Percentiles rank a stretch among this genome's conserved stretches.
phyloP scores from a whole-genome alignment of 306 rosid species.

The Nissolia schottii region DNA sequence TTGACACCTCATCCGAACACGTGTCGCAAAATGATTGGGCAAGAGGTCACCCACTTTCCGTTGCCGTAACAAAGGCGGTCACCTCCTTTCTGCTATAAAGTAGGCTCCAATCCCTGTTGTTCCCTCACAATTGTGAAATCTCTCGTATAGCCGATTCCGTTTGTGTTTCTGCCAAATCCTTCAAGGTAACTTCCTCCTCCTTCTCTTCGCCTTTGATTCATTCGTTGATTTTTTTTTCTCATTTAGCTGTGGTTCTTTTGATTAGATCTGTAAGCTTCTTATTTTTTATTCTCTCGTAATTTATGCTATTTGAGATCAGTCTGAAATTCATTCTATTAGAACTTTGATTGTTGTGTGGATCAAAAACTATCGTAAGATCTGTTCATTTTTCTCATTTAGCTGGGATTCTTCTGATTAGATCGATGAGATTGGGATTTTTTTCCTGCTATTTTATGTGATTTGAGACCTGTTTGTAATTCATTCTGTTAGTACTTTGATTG shows the following conservation, averaged over 20 bases:
- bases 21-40: not conserved
- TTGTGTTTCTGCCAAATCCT: not conserved
- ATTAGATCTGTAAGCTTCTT: not conserved
- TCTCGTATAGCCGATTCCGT: not conserved
- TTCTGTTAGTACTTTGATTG: not conserved
- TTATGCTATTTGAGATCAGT: not conserved
- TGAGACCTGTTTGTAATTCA: not conserved
- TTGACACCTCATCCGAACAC: not conserved
- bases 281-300: too few species aligned
- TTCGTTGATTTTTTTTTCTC: not conserved
- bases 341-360: not conserved
- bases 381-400: too few species aligned
- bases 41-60: not conserved
- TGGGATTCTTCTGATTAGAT: too few species aligned
- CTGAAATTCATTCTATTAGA: not conserved
- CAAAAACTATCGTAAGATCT: not conserved
- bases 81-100: not conserved
- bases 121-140: not conserved
- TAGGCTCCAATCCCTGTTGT: not conserved
- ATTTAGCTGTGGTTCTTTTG: not conserved
- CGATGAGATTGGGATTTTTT: too few species aligned
- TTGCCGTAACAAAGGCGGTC: constrained; percentile 7
- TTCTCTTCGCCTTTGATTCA: not conserved
- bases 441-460: not conserved
- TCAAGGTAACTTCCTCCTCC: constrained; percentile 7